Evolutionary conservation across 192 early-diverging fungal genomes (phyloP).

Genomic region (Thamnidium elegans): DNA sequence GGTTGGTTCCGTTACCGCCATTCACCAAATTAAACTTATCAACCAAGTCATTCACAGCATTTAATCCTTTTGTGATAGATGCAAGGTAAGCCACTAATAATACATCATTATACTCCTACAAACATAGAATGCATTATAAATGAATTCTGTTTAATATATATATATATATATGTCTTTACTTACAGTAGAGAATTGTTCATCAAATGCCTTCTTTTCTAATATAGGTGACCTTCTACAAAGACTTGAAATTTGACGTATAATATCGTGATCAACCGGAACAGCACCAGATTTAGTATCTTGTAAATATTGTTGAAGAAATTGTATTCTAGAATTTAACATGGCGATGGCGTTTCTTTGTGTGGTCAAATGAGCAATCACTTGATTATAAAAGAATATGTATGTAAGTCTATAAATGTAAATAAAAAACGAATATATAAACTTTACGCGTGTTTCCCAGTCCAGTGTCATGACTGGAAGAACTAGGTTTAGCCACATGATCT

Average conservation of each 20-base stretch:
- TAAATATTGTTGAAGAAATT: slow-evolving; percentile 69
- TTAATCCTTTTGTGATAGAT: slow-evolving; percentile 71
- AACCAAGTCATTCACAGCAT: slow-evolving; percentile 63
- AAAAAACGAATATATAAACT: slow-evolving; percentile 13
- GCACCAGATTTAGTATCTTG: slow-evolving; percentile 60
- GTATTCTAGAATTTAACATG: slow-evolving; percentile 74
- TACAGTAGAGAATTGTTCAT: slow-evolving; percentile 72
- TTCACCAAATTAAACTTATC: slow-evolving; percentile 54
- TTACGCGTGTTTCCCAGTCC: slow-evolving; percentile 55
- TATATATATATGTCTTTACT: slow-evolving; percentile 2
- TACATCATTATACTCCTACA: slow-evolving; percentile 81
- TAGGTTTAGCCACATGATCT: slow-evolving; percentile 75
- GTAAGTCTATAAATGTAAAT: background rate
- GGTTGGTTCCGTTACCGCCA: background rate
- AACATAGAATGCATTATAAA: background rate
- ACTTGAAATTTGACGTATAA: slow-evolving; percentile 75
- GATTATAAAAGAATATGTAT: background rate
- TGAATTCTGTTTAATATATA: background rate
- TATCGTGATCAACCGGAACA: slow-evolving; percentile 65
- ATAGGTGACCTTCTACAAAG: slow-evolving; percentile 71
- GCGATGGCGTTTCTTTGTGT: slow-evolving; percentile 77
- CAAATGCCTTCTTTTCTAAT: slow-evolving; percentile 61
- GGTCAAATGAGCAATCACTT: slow-evolving; percentile 68
- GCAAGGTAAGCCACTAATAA: slow-evolving; percentile 73
- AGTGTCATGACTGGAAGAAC: slow-evolving; percentile 46